phyloP scores from a whole-genome alignment of 225 moss, liverwort and hornwort species.

The Rhytidiadelphus loreus region DNA sequence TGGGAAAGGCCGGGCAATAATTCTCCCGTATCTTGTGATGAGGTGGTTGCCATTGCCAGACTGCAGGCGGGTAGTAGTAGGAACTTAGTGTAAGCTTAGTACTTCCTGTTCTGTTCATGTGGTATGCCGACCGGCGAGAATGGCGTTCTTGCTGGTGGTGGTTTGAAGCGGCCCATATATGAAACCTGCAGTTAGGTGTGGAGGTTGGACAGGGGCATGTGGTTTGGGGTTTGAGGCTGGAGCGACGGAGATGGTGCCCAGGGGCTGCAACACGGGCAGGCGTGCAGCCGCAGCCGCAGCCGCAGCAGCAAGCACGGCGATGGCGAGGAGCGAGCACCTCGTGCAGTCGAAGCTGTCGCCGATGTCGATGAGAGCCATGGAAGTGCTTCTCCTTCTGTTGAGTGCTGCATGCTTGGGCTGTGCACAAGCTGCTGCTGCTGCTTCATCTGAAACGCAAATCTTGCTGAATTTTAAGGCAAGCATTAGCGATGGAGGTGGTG shows the following conservation, averaged over 20 bases:
- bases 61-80: neutral
- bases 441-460: constrained; percentile 7
- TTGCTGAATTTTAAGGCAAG: constrained; percentile 33
- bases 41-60: neutral
- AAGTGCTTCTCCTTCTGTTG: neutral
- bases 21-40: constrained; percentile 1
- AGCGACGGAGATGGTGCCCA: neutral
- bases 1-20: constrained; percentile 10
- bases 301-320: neutral
- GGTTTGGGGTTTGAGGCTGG: constrained; percentile 8
- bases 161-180: neutral
- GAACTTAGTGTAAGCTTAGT: neutral
- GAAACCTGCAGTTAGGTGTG: neutral
- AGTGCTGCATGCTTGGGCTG: neutral
- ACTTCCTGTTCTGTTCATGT: neutral
- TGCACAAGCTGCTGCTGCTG: neutral
- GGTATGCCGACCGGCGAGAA: neutral
- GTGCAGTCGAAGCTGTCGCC: neutral
- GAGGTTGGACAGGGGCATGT: neutral
- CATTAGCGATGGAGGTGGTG: constrained; percentile 24
- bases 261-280: neutral
- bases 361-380: neutral
- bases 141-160: neutral
- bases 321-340: neutral
- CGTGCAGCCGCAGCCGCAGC: neutral